Evolutionary conservation across 202 grass and related monocot species (phyloP).

Genomic region (Bolboschoenoplectus hybrid): DNA sequence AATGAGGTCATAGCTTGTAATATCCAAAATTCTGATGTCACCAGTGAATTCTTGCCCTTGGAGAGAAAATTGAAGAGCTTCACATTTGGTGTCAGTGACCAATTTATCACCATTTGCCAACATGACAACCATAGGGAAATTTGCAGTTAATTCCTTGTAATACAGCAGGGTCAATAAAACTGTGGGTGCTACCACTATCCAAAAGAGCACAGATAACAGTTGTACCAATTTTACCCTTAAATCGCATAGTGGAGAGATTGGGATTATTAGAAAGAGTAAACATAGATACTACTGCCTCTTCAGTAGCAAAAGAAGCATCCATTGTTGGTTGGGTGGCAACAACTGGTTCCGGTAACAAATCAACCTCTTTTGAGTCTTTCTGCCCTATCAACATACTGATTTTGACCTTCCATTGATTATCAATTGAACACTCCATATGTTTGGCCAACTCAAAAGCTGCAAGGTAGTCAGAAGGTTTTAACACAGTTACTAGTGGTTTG

Average conservation of each 20-base stretch:
- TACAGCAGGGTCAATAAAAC: neutral
- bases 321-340: neutral
- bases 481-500: too few species aligned
- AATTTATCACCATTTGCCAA: too few species aligned
- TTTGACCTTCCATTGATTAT: neutral
- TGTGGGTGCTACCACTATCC: neutral
- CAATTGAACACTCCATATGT: too few species aligned
- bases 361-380: neutral
- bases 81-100: neutral
- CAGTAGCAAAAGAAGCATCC: neutral
- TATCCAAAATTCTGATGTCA: neutral
- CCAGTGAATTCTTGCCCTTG: neutral
- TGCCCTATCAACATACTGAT: neutral
- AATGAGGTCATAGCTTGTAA: neutral
- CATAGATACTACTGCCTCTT: neutral
- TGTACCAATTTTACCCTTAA: neutral
- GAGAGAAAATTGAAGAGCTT: neutral
- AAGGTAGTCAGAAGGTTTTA: too few species aligned
- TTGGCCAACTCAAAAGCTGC: too few species aligned
- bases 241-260: neutral
- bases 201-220: neutral
- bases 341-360: too few species aligned
- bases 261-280: neutral
- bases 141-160: neutral
- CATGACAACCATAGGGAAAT: too few species aligned